Evolutionary conservation across 495 filamentous ascomycete genomes (phyloP).

Genomic region (Hypoxylon cercidicola): DNA sequence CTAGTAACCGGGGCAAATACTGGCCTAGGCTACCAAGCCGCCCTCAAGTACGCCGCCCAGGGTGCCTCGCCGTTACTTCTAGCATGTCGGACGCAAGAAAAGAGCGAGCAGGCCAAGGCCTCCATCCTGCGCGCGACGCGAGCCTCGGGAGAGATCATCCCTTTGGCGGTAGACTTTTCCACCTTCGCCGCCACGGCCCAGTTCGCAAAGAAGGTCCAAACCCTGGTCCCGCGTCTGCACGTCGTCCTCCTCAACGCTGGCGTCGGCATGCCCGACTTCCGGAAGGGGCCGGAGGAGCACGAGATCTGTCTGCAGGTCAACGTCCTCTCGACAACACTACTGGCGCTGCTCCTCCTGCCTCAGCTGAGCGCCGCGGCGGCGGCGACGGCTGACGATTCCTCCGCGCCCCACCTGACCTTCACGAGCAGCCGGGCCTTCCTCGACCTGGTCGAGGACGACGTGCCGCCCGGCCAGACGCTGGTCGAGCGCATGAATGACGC

Average conservation of each 20-base stretch:
- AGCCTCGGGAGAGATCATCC: constrained; percentile 9
- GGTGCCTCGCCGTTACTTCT: constrained; percentile 55
- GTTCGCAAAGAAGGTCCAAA: constrained; percentile 37
- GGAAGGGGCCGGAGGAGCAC: constrained; percentile 53
- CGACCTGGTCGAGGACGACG: too few relatives aligned
- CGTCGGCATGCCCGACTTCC: constrained; percentile 36
- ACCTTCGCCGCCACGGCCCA: constrained; percentile 29
- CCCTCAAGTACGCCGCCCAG: constrained; percentile 54
- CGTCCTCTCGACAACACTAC: constrained; percentile 64
- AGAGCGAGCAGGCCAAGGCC: constrained; percentile 53
- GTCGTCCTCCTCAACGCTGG: constrained; percentile 58
- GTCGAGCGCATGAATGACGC: too few relatives aligned
- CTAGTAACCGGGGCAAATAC: constrained; percentile 64
- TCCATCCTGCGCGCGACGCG: constrained; percentile 34
- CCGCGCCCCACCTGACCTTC: constrained; percentile 1
- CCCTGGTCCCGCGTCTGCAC: constrained; percentile 46
- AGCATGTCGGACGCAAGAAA: constrained; percentile 52
- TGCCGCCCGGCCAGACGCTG: too few relatives aligned
- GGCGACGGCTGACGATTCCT: neutral
- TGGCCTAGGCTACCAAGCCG: constrained; percentile 59
- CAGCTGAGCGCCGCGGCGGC: constrained; percentile 33
- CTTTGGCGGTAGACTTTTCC: constrained; percentile 22
- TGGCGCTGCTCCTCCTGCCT: constrained; percentile 66
- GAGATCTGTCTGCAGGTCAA: constrained; percentile 70
- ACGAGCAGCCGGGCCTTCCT: too few relatives aligned